These are phyloP conservation scores for Taphrina wiesneri DNA, from an alignment of 1,139 yeast genomes.

Conservation along the genomic window DNA sequence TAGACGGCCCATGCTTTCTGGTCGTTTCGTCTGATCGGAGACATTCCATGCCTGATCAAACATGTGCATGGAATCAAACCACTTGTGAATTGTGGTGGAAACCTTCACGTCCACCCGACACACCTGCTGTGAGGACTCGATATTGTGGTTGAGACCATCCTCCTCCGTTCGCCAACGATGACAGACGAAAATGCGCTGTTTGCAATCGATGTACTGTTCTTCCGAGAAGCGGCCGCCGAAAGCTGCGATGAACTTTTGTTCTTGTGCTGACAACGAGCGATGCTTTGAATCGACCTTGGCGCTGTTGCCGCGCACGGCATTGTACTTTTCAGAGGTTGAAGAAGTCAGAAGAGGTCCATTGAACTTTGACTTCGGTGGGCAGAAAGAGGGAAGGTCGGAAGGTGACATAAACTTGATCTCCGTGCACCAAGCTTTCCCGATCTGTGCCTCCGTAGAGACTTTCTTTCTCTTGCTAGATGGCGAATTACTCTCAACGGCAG, in stretches of 20 bases:
- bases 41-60: slow-evolving; percentile 1
- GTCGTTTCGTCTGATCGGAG: neutral
- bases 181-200: slow-evolving; percentile 5
- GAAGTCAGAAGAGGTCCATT: neutral
- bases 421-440: neutral
- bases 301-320: neutral
- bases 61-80: slow-evolving; percentile 15
- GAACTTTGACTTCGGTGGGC: neutral
- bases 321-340: slow-evolving; percentile 4
- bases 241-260: slow-evolving; percentile 1
- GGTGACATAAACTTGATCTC: neutral
- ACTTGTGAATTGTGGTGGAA: slow-evolving; percentile 4
- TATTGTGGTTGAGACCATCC: slow-evolving; percentile 8
- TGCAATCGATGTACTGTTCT: slow-evolving; percentile 12
- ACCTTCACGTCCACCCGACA: slow-evolving; percentile 9
- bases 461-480: neutral
- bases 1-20: neutral
- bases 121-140: slow-evolving; percentile 9
- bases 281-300: neutral
- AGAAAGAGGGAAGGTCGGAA: neutral
- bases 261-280: neutral
- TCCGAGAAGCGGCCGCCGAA: slow-evolving; percentile 6
- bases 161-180: slow-evolving; percentile 21
- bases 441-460: neutral
- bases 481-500: neutral